Base-by-base conservation (phyloP, 345 rosid genomes). In the Hypericum perforatum region DNA sequence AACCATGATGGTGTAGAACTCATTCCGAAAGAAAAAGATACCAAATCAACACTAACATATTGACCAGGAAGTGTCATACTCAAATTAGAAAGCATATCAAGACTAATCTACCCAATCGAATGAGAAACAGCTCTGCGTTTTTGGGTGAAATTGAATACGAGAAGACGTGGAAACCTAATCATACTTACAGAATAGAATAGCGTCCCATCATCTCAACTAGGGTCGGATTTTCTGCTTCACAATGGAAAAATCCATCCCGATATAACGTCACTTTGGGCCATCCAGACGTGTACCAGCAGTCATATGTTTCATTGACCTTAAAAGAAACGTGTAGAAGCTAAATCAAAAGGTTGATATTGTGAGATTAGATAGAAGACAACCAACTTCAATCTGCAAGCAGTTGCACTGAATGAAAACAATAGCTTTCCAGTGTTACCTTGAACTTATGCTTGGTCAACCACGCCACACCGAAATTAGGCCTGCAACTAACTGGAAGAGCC, bases 291-390 rank as follows among this genome's bases (percentile, higher is more conserved):
- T 85, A 87, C 98, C 95, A 91, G 80, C 95, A 87, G 63, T 81
- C 85, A 53, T 87, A 91, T 59, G 98, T 91, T 69, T 80, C 71
- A 63, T 91, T 91, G 32, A 91, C 86, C 96, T 87, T 73, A 12
- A 63, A 71, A 57, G 39, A 44, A 44, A 45, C 16, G 4, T 29
- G 11, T 44, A 64, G 6, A 7, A 52, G 10, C 22, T 3, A 45
- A 58, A 10, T 7, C 11, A 32, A 39, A 40, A 58, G 11, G 41
- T 16, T 8, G 14, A 37, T 16, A 41, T 6, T 37, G 16, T 43
- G 14, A 16, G 50, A 38, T 45, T 13, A 22, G 16, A 32, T 14
- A 37, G 29, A 6, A 11, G 41, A 42, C 39, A 59, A 41, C 7
- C 16, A 55, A 37, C 42, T n/a, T 29, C 8, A 51, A 39, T 51